phyloP scores from a whole-genome alignment of 257 asterid species.

The Solanum chmielewskii region DNA sequence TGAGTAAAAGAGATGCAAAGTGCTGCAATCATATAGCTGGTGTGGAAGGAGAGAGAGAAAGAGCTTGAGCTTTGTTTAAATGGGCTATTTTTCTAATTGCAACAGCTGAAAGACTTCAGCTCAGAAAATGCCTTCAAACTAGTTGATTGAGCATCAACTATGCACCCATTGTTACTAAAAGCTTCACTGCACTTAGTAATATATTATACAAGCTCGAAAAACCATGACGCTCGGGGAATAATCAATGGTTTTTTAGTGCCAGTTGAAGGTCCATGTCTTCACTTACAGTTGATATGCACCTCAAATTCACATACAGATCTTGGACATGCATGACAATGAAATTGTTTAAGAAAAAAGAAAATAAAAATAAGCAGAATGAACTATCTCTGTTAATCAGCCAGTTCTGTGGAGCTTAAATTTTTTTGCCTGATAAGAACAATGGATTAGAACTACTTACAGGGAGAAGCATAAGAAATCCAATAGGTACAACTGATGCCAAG shows the following conservation, averaged over 20 bases:
- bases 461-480: conserved; percentile 95
- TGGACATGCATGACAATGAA: not conserved
- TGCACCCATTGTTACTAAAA: not conserved
- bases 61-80: not conserved
- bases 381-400: not conserved
- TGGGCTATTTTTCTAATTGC: not conserved
- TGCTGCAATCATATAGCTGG: not conserved
- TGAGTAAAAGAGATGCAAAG: not conserved
- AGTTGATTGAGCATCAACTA: not conserved
- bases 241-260: not conserved
- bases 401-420: not conserved
- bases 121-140: not conserved
- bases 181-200: not conserved
- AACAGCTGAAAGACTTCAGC: not conserved
- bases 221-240: not conserved
- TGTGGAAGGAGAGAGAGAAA: not conserved
- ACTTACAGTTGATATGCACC: not conserved
- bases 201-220: not conserved
- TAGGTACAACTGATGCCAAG: conserved; percentile 91
- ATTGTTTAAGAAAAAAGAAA: not conserved
- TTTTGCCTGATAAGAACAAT: not conserved
- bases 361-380: not conserved
- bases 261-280: not conserved
- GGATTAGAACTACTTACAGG: conserved; percentile 50
- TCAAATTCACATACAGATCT: not conserved